Base-by-base conservation (phyloP, 495 filamentous ascomycete species). In the Niebla homalea region DNA sequence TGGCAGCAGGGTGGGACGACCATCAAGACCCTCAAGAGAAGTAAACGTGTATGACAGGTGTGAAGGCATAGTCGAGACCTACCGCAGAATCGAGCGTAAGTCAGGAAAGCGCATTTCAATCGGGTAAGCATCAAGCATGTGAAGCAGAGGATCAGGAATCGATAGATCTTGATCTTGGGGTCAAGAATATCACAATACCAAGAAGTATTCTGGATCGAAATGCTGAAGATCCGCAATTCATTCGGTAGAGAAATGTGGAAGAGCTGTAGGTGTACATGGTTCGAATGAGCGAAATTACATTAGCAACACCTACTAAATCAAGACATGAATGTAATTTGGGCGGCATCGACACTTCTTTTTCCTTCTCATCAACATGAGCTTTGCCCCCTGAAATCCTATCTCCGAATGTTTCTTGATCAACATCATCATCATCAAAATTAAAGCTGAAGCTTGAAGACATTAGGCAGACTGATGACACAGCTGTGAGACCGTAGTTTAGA, bases 341-440 rank as follows among this genome's bases (percentile, higher is more conserved):
- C 39, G 39, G 16, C 39, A 19, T 41, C 39, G 39, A 41, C 8
- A 41, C 3, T 1, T 5, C 10, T 6, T 41, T 14, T 41, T 41
- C 16, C 39, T 5, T 41, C 26, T 32, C 26, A 11, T 32, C 26
- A 10, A 11, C 3, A 10, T 32, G 26, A 11, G 47, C 8, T 14
- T 26, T n/a, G 11, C 12, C 1, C 12, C 32, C 23, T 22, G 12
- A 4, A 5, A 36, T 7, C 32, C 12, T 32, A 12, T 36, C 12
- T 4, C 19, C 19, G 15, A 18, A n/a, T 0, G 18, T 47, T 0
- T 36, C 18, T 11, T 29, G 11, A 52, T 89, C 85, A 69, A 89
- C 89, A 59, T 93, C 88, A 56, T 93, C 87, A 8, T 83, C 86
- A 1, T 75, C 75, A 62, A 94, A 93, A 29, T 80, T 80, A 57